phyloP scores from a whole-genome alignment of 116 monocot genomes.

The Papilionanthe hybrid region DNA sequence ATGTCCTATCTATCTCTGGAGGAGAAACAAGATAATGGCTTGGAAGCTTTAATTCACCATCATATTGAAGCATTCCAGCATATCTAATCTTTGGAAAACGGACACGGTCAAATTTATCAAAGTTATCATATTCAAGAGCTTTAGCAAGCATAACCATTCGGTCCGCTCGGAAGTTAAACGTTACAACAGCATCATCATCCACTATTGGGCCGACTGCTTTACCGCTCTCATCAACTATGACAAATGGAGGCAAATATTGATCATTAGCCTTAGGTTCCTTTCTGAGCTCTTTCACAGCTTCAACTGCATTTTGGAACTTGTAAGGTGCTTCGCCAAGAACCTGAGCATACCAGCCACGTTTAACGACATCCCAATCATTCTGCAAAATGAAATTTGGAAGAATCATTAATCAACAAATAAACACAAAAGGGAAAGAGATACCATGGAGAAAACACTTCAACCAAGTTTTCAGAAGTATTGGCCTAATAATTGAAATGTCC shows the following conservation, averaged over 20 bases:
- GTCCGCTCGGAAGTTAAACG: conserved; percentile 94
- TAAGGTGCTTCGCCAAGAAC: conserved; percentile 98
- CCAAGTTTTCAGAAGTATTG: neutral
- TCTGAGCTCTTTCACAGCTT: conserved; percentile 88
- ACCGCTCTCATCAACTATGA: conserved; percentile 83
- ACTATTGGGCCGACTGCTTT: conserved; percentile 86
- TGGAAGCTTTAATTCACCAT: conserved; percentile 92
- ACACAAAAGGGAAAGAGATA: no score
- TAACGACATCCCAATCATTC: conserved; percentile 97
- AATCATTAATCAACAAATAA: neutral
- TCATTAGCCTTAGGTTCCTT: conserved; percentile 64
- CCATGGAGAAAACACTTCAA: neutral
- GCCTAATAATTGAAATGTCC: neutral
- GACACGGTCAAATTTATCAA: conserved; percentile 90
- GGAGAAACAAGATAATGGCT: conserved; percentile 80
- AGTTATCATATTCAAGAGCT: conserved; percentile 90
- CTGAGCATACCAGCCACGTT: conserved; percentile 99
- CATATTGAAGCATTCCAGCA: conserved; percentile 99
- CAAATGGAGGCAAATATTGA: conserved; percentile 94
- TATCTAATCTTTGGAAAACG: conserved; percentile 84
- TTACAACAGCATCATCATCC: conserved; percentile 98
- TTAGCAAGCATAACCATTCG: conserved; percentile 98
- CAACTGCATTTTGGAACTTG: conserved; percentile 71
- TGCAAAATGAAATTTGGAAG: conserved; percentile 17
- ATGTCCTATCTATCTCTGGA: conserved; percentile 95